Evolutionary conservation across 345 rosid genomes (phyloP).

Genomic region (Eucalyptus sp.): DNA sequence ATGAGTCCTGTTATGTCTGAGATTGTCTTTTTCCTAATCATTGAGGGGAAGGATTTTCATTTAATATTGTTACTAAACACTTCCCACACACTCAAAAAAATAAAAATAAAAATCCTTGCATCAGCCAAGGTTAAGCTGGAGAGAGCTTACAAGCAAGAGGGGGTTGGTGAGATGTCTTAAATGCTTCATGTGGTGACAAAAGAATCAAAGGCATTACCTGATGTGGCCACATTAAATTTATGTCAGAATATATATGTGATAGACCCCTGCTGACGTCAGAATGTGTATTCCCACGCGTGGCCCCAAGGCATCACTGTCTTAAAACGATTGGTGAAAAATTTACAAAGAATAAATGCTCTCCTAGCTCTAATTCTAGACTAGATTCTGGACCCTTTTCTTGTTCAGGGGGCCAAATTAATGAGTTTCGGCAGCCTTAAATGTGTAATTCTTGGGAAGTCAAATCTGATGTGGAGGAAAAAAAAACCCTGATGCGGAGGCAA

Average conservation of each 20-base stretch:
- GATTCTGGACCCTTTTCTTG: background rate
- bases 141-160: background rate
- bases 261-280: background rate
- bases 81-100: background rate
- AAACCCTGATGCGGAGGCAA: background rate
- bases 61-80: background rate
- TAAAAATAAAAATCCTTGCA: background rate
- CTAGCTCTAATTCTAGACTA: background rate
- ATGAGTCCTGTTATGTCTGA: background rate
- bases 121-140: background rate
- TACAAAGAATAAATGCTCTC: background rate
- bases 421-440: background rate
- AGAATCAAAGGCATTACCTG: background rate
- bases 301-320: background rate
- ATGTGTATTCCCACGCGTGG: background rate
- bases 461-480: background rate
- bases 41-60: background rate
- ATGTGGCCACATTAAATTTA: background rate
- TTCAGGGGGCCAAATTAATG: background rate
- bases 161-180: background rate
- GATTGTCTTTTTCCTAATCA: background rate
- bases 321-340: background rate
- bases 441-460: background rate
- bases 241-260: background rate
- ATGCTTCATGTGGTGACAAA: background rate